Base-by-base conservation (phyloP, 495 filamentous ascomycete genomes). In the Lophiotrema nucula region DNA sequence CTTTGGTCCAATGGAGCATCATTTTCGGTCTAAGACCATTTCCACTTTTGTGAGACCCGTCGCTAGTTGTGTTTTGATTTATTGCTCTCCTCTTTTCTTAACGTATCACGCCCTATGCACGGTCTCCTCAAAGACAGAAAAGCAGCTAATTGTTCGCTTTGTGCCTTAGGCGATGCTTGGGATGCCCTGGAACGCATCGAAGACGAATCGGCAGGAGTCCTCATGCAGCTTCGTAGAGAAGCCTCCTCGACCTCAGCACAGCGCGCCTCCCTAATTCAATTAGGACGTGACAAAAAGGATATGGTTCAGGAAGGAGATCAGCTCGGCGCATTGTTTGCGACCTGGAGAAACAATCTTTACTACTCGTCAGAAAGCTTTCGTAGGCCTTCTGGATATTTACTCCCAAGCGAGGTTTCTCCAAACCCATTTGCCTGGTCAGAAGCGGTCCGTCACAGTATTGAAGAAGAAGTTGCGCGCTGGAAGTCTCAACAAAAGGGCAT, bases 381-480 rank as follows among this genome's bases (percentile, higher is more conserved):
- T n/a, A n/a, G n/a, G n/a, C n/a, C n/a, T n/a, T n/a, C n/a, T n/a
- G n/a, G n/a, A n/a, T n/a, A n/a, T n/a, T n/a, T n/a, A n/a, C 19
- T 43, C 26, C 24, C 21, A 13, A 15, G n/a, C 22, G 25, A 11
- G 16, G 10, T 53, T 15, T 19, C 41, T 3, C 13, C 8, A 4
- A 60, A 60, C 27, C 43, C 41, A 15, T 2, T 53, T 6, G 15
- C 24, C 2, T 60, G 57, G 57, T 47, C 26, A 15, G 50, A 60
- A n/a, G 33, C 22, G 16, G 18, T 19, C 10, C 24, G 18, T 4
- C 18, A 2, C 6, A 3, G 0, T 19, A 47, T 43, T 21, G 57
- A 39, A 35, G 28, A 54, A 23, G n/a, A 44, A 33, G 35, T 60
- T 1, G 3, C 6, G n/a, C 51, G 24, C 13, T 60, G 57, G 57